These are phyloP conservation scores for Didymella pinodella DNA, from an alignment of 2,329 filamentous ascomycete species.

Conservation along the genomic window DNA sequence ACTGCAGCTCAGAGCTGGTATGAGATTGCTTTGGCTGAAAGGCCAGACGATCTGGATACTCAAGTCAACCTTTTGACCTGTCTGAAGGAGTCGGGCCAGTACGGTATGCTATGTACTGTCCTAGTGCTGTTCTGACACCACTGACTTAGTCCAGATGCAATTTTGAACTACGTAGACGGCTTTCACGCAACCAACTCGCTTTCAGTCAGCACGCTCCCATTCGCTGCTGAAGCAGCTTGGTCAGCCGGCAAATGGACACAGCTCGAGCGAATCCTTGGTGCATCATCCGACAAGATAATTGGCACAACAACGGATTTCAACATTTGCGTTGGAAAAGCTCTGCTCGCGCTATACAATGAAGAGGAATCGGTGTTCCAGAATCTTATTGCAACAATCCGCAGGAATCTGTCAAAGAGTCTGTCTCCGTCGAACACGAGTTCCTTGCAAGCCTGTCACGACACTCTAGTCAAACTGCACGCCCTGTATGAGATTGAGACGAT, in stretches of 20 bases:
- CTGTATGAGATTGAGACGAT: slow-evolving; percentile 87
- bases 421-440: slow-evolving; percentile 81
- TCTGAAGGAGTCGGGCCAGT: slow-evolving; percentile 92
- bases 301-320: slow-evolving; percentile 73
- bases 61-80: slow-evolving; percentile 87
- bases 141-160: slow-evolving; percentile 66
- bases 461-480: slow-evolving; percentile 85
- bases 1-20: slow-evolving; percentile 97
- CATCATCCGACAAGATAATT: slow-evolving; percentile 54
- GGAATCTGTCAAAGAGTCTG: slow-evolving; percentile 75
- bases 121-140: slow-evolving; percentile 21
- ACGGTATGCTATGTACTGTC: slow-evolving; percentile 65
- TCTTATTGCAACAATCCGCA: slow-evolving; percentile 70
- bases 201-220: slow-evolving; percentile 69
- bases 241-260: slow-evolving; percentile 82
- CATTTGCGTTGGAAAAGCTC: slow-evolving; percentile 75
- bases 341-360: slow-evolving; percentile 66
- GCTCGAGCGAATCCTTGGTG: slow-evolving; percentile 67
- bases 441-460: slow-evolving; percentile 81
- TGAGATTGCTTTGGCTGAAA: slow-evolving; percentile 83
- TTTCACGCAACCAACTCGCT: slow-evolving; percentile 61
- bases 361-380: slow-evolving; percentile 62
- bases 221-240: slow-evolving; percentile 92
- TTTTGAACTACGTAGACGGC: slow-evolving; percentile 85
- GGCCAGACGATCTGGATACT: slow-evolving; percentile 77